Conservation (phyloP, 2,329 filamentous ascomycete species). For the Aspergillus sp. region DNA sequence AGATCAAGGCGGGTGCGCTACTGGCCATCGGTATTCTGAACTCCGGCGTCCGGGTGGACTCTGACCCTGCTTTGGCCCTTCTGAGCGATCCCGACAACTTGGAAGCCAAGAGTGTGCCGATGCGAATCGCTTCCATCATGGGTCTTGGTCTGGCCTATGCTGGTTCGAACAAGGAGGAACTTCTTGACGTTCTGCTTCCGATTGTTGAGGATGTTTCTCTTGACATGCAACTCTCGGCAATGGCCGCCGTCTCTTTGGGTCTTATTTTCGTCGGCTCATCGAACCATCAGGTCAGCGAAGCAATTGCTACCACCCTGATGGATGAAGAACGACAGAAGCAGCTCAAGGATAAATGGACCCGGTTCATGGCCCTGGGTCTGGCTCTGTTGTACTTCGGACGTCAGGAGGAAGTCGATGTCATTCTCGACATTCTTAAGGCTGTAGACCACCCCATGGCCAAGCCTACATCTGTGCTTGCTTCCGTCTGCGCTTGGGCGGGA, state of each 20-base stretch:
- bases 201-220: slow-evolving; percentile 80
- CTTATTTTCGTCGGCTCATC: slow-evolving; percentile 91
- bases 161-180: slow-evolving; percentile 84
- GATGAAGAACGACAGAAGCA: slow-evolving; percentile 89
- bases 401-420: slow-evolving; percentile 98
- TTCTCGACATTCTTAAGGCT: slow-evolving; percentile 92
- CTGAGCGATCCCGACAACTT: slow-evolving; percentile 78
- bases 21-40: slow-evolving; percentile 95
- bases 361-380: slow-evolving; percentile 91
- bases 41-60: slow-evolving; percentile 83
- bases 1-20: slow-evolving; percentile 87
- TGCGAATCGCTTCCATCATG: slow-evolving; percentile 87
- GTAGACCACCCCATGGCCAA: slow-evolving; percentile 97
- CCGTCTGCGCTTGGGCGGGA: slow-evolving; percentile 97
- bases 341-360: slow-evolving; percentile 96
- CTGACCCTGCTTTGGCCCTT: slow-evolving; percentile 85
- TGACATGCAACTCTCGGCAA: slow-evolving; percentile 93
- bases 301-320: slow-evolving; percentile 86
- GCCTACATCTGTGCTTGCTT: slow-evolving; percentile 88
- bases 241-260: slow-evolving; percentile 88
- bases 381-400: slow-evolving; percentile 93
- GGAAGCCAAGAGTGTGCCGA: slow-evolving; percentile 70
- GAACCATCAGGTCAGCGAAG: slow-evolving; percentile 84
- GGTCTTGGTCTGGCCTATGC: slow-evolving; percentile 92
- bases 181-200: slow-evolving; percentile 81